Evolutionary conservation across 306 rosid species (phyloP), one percentile per base, ranked within the genome.

Genomic region (Cyamopsis tetragonoloba): DNA sequence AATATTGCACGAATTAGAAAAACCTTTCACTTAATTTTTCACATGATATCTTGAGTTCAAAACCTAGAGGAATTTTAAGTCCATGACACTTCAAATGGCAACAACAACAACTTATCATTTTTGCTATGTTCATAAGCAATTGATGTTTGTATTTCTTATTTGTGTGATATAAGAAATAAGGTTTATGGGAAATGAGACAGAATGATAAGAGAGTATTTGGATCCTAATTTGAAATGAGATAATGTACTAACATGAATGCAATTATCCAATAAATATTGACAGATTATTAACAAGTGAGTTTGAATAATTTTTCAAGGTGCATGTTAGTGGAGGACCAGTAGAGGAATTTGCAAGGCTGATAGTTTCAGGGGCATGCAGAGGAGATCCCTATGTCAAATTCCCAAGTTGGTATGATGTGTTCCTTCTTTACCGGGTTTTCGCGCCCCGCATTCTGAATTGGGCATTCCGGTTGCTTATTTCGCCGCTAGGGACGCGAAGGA

Each of bases 331-430:
- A 6, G 87, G 85, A 3, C 41, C 86, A n/a, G 66, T 82, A 10
- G 95, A 85, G 78, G 91, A 87, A 28, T 89, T 78, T 70, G 96
- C 96, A 3, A 80, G 78, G 66, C n/a, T 92, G 83, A 89, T 92
- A 0, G 96, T 87, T 14, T 72, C 78, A 0, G 89, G 95, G 64
- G 92, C 98, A 3, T 92, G 98, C 54, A 76, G 84, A 23, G 92
- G 98, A 27, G 92, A 84, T 42, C 38, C 80, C 12, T 84, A 89
- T 35, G 89, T 89, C 30, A 87, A 89, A 77, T 85, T 48, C 71
- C 96, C 98, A 0, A 85, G 87, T 60, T 92, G 98, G 96, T 83
- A 92, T 44, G 91, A 92, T 61, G 62, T 92, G 41, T 87, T 92
- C 68, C 26, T 89, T 10, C 83, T 84, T 1, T 84, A 77, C 78